Evolutionary conservation across 2,329 filamentous ascomycete species (phyloP).

Genomic region (Colletotrichum sansevieriae): DNA sequence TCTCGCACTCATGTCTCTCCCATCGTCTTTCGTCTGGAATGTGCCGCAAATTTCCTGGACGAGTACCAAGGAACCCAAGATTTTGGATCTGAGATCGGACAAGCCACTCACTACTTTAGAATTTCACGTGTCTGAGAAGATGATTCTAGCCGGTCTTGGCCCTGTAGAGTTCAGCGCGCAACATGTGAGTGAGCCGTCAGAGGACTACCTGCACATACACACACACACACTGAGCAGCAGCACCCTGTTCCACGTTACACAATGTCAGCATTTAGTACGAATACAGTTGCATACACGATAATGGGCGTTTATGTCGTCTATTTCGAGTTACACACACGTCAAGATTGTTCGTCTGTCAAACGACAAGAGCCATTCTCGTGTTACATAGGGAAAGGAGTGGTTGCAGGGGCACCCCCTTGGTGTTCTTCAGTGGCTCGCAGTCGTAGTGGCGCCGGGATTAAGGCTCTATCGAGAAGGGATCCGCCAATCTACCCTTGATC

Average conservation of each 20-base stretch:
- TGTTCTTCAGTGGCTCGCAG: slow-evolving; percentile 24
- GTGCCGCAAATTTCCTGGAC: neutral
- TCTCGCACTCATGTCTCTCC: neutral
- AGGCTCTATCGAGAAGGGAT: slow-evolving; percentile 38
- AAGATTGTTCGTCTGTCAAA: neutral
- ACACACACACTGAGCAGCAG: neutral
- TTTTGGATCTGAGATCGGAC: neutral
- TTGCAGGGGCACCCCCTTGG: slow-evolving; percentile 1
- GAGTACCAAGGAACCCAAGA: neutral
- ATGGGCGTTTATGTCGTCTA: slow-evolving; percentile 27
- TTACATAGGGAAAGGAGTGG: slow-evolving; percentile 17
- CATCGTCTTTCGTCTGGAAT: slow-evolving; percentile 17
- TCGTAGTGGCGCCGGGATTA: slow-evolving; percentile 35
- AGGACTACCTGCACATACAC: neutral
- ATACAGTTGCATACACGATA: slow-evolving; percentile 4
- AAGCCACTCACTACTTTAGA: neutral
- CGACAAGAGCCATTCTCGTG: slow-evolving; percentile 5
- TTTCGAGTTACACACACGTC: slow-evolving; percentile 9
- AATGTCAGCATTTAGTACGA: slow-evolving; percentile 19
- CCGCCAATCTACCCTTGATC: slow-evolving; percentile 22
- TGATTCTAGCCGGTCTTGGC: neutral
- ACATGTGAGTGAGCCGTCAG: neutral
- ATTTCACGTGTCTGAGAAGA: neutral
- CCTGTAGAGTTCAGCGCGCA: neutral
- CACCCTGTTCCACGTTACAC: slow-evolving; percentile 16